Evolutionary conservation across 2,329 filamentous ascomycete genomes (phyloP).

Genomic region (Penicillium sp.): DNA sequence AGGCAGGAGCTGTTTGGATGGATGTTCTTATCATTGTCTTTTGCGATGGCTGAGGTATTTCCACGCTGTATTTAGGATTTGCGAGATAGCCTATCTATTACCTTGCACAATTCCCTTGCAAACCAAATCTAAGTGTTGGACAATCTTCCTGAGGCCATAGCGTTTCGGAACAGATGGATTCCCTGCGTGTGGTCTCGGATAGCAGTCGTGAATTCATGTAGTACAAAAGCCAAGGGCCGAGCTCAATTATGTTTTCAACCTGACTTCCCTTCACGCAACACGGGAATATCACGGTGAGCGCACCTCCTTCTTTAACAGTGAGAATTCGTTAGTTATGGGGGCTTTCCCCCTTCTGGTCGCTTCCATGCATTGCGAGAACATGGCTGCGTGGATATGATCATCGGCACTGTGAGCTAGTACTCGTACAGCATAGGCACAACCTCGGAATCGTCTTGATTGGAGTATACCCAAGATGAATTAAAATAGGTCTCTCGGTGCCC

Average conservation of each 20-base stretch:
- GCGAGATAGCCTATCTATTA: not conserved
- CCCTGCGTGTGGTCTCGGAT: slow-evolving; percentile 8
- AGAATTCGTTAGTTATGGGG: not conserved
- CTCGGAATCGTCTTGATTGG: slow-evolving; percentile 24
- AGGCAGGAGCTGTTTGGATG: too few species aligned
- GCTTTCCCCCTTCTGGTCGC: too few species aligned
- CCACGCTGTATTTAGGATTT: not conserved
- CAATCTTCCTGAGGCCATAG: slow-evolving; percentile 10
- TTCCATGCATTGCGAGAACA: not conserved
- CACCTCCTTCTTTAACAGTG: not conserved
- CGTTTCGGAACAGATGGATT: slow-evolving; percentile 15
- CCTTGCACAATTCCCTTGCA: not conserved
- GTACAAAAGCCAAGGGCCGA: slow-evolving; percentile 19
- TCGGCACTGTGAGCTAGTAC: not conserved
- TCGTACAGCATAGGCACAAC: slow-evolving; percentile 13
- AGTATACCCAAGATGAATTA: slow-evolving; percentile 4
- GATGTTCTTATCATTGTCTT: too few species aligned
- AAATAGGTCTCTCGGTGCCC: slow-evolving; percentile 9
- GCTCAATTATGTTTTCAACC: slow-evolving; percentile 14
- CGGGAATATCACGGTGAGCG: not conserved
- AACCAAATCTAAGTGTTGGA: not conserved
- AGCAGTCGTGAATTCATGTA: slow-evolving; percentile 14
- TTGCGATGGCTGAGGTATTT: too few species aligned
- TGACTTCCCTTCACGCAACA: slow-evolving; percentile 6
- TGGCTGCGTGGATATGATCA: not conserved